Evolutionary conservation across 2,329 filamentous ascomycete species (phyloP).

Genomic region (Pestalotiopsis sp.): DNA sequence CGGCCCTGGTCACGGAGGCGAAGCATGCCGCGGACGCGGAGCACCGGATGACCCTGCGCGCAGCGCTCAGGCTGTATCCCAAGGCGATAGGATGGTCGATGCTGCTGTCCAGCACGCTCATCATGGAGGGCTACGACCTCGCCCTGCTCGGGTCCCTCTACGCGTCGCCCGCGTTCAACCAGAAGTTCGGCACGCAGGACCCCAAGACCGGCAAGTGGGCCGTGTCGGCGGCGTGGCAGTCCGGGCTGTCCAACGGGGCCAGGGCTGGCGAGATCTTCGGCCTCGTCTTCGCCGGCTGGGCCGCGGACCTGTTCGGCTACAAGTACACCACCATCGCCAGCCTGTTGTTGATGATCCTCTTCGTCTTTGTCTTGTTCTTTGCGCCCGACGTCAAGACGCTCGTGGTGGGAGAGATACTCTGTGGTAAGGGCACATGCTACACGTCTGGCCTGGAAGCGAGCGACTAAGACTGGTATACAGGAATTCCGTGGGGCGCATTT

Average conservation of each 20-base stretch:
- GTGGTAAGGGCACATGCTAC: slow-evolving; percentile 21
- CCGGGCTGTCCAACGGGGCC: slow-evolving; percentile 53
- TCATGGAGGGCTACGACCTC: slow-evolving; percentile 54
- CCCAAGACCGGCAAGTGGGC: slow-evolving; percentile 38
- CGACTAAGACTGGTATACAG: slow-evolving; percentile 23
- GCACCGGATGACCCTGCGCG: slow-evolving; percentile 39
- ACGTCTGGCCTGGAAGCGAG: neutral
- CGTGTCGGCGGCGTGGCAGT: slow-evolving; percentile 57
- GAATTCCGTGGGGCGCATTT: slow-evolving; percentile 54
- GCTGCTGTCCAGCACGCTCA: slow-evolving; percentile 44
- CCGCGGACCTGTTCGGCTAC: slow-evolving; percentile 51
- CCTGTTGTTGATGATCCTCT: slow-evolving; percentile 45
- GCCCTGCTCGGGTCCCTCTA: slow-evolving; percentile 50
- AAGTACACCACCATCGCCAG: slow-evolving; percentile 49
- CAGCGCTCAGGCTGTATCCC: slow-evolving; percentile 42
- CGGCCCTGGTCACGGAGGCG: slow-evolving; percentile 34
- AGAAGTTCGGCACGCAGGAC: slow-evolving; percentile 44
- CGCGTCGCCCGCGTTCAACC: slow-evolving; percentile 43
- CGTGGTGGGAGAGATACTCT: slow-evolving; percentile 49
- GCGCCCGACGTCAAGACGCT: slow-evolving; percentile 46
- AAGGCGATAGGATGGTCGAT: slow-evolving; percentile 50
- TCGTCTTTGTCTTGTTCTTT: slow-evolving; percentile 56
- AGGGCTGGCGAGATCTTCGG: slow-evolving; percentile 56
- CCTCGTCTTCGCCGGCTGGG: slow-evolving; percentile 52
- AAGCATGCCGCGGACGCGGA: slow-evolving; percentile 41